Evolutionary conservation across 1,139 yeast species (phyloP), one percentile per base, ranked within the genome.

Genomic region (Suhomyces chickasaworum): DNA sequence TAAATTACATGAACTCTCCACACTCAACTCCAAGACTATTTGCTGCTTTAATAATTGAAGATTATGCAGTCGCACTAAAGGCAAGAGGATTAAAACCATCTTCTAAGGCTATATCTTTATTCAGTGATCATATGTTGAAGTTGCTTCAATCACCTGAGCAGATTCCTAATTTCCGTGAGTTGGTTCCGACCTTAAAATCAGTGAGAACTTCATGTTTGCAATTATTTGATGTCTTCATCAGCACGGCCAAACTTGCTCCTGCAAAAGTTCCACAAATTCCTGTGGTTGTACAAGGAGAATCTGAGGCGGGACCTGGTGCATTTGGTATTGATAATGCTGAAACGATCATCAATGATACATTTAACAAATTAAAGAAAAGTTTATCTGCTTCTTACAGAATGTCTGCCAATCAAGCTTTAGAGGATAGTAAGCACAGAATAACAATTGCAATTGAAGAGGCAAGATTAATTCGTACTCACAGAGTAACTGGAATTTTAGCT

Each of bases 221-320:
- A 45, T 68, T 95, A 45, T 81, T 90, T 55, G 84, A 84, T 49
- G 83, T 87, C 1, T 89, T 91, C 64, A 78, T 84, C 29, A 90
- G 85, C 41, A 78, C 77, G 25, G 96, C 95, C 6, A 86, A 86
- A 64, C 66, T 90, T 15, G 74, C 95, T 2, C 80, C 84, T n/a
- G 76, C 81, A 34, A 89, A 87, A 62, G 67, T 90, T 12, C 97
- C 97, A 0, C 87, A 83, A 48, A 66, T 95, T 29, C 95, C 99
- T 0, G 84, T 89, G 5, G 84, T 91, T 15, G 97, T 91, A 4
- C 95, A 89, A 64, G 99, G 99, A 30, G 99, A 93, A 61, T 75
- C 84, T 1, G 96, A 89, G 52, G 96, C 98, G 4, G 98, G 97
- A 1, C 91, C 96, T 0, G 91, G 86, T 55, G 98, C 98, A 0